Percentiles rank a stretch among this genome's conserved stretches.
Evolutionary conservation across 768 basidiomycete genomes (phyloP).

Genomic region (Serendipita sp.): DNA sequence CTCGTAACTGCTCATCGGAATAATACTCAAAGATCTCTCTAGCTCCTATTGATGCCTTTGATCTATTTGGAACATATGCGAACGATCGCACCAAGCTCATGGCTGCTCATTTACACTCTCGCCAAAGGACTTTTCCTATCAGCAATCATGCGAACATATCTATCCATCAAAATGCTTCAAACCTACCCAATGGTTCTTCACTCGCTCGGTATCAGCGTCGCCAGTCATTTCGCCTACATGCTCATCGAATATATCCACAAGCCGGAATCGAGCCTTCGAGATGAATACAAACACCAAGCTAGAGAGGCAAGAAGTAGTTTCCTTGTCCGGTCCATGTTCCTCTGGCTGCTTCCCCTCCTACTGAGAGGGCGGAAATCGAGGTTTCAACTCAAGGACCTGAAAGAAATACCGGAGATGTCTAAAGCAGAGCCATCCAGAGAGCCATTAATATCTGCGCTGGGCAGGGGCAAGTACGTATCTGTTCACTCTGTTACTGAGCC

Average conservation of each 20-base stretch:
- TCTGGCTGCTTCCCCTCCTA: not conserved
- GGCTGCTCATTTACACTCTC: not conserved
- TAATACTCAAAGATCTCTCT: not conserved
- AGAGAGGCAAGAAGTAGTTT: not conserved
- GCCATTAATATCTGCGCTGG: not conserved
- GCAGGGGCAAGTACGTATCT: not conserved
- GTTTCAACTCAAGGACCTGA: constrained; percentile 1
- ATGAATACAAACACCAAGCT: not conserved
- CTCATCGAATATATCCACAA: not conserved
- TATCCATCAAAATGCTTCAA: not conserved
- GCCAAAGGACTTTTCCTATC: not conserved
- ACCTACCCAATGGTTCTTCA: not conserved
- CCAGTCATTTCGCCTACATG: not conserved
- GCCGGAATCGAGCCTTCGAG: not conserved
- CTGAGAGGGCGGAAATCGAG: not conserved
- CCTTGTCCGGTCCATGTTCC: not conserved
- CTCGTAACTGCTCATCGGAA: too few relatives aligned
- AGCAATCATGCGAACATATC: not conserved
- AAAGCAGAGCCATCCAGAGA: not conserved
- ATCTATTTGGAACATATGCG: not conserved
- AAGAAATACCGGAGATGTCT: not conserved
- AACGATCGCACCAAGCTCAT: not conserved
- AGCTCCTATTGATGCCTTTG: not conserved
- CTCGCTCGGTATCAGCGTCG: not conserved
- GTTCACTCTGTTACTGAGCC: not conserved